A percentile compares a stretch with the other conserved stretches of the same genome.
Conservation (phyloP, 2,329 filamentous ascomycete genomes). For the Lasiodiplodia gonubiensis region DNA sequence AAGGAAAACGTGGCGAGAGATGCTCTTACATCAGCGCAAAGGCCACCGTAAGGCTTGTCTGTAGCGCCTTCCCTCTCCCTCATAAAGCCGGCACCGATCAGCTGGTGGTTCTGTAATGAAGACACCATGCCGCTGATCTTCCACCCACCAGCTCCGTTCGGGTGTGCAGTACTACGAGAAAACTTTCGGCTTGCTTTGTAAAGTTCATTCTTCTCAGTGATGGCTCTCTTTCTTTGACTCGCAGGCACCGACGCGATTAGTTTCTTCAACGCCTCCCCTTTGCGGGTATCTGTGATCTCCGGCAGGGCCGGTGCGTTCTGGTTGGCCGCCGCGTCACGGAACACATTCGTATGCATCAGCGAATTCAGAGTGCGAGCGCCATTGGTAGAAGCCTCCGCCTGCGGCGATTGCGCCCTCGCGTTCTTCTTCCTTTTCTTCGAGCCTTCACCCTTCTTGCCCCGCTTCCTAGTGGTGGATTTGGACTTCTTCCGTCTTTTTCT, state of each 20-base stretch:
- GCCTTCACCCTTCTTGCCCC: background rate
- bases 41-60: constrained; percentile 47
- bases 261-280: constrained; percentile 45
- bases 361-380: constrained; percentile 28
- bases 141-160: constrained; percentile 48
- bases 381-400: background rate
- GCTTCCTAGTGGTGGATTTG: background rate
- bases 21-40: constrained; percentile 43
- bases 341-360: constrained; percentile 41
- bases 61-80: constrained; percentile 53
- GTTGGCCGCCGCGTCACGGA: constrained; percentile 39
- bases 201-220: constrained; percentile 46
- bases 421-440: constrained; percentile 24
- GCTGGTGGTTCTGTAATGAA: constrained; percentile 56
- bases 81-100: constrained; percentile 62
- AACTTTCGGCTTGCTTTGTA: constrained; percentile 51
- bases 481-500: background rate
- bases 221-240: constrained; percentile 42
- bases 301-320: constrained; percentile 37
- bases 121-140: constrained; percentile 56
- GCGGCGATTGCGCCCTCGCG: background rate
- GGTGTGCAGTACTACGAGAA: constrained; percentile 44
- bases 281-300: constrained; percentile 35
- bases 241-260: constrained; percentile 48
- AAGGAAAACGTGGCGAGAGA: background rate